Evolutionary conservation across 148 eudicot genomes (phyloP).

Genomic region (Chenopodium album): DNA sequence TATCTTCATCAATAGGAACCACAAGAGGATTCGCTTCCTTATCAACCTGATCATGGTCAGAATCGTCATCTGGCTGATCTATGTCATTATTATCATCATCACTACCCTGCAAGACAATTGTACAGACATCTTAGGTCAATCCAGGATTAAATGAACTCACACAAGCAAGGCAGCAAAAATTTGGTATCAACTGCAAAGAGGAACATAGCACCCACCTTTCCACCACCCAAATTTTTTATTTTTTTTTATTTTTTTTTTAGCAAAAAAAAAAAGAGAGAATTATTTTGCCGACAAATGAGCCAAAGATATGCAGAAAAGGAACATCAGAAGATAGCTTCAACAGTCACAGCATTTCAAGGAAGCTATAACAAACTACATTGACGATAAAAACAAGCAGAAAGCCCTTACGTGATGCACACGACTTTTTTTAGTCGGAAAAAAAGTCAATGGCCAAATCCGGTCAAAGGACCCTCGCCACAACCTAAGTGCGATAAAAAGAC

Average conservation of each 20-base stretch:
- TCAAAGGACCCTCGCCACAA: too few relatives aligned
- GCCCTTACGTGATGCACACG: too few relatives aligned
- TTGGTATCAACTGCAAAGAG: neutral
- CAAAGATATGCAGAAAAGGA: too few relatives aligned
- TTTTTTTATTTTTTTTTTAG: too few relatives aligned
- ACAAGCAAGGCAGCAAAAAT: neutral
- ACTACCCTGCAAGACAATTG: conserved; percentile 19
- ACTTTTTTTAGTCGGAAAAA: too few relatives aligned
- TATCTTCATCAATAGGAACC: conserved; percentile 56
- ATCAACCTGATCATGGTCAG: conserved; percentile 56
- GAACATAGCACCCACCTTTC: neutral
- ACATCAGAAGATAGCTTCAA: neutral
- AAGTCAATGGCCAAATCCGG: too few relatives aligned
- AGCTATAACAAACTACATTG: neutral
- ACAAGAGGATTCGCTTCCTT: conserved; percentile 80
- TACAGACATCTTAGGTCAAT: neutral
- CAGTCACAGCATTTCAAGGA: neutral
- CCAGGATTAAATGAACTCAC: neutral
- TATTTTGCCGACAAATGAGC: too few relatives aligned
- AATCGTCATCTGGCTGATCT: conserved; percentile 53
- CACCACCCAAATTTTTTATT: too few relatives aligned
- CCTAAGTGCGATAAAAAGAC: too few relatives aligned
- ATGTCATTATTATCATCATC: conserved; percentile 37
- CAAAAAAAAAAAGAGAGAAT: too few relatives aligned
- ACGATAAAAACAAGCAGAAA: neutral